Evolutionary conservation across 2,329 filamentous ascomycete genomes (phyloP).

Genomic region (Trichoderma oligosporum): DNA sequence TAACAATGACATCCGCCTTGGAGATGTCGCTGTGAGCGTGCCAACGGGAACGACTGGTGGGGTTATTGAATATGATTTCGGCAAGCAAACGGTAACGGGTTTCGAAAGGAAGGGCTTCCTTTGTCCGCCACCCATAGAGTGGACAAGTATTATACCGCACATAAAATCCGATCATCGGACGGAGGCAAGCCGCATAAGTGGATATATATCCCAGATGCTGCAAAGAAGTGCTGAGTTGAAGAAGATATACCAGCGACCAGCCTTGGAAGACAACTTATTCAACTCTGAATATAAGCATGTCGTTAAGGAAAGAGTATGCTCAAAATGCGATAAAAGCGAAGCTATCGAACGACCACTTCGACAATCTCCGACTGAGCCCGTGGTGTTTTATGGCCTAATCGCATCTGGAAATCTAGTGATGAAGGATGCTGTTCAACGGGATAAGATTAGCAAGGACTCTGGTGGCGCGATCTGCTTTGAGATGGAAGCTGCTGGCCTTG

Average conservation of each 20-base stretch:
- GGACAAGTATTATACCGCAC: no score
- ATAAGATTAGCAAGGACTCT: conserved; percentile 12
- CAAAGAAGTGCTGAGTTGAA: no score
- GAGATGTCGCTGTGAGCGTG: neutral
- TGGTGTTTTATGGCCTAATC: conserved; percentile 25
- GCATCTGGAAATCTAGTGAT: conserved; percentile 27
- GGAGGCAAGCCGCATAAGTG: no score
- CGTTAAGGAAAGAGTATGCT: no score
- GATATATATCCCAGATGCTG: no score
- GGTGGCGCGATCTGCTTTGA: conserved; percentile 24
- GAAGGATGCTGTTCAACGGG: conserved; percentile 19
- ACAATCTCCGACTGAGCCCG: neutral
- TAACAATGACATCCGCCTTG: neutral
- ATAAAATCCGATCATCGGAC: no score
- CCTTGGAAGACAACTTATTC: neutral
- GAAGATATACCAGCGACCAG: no score
- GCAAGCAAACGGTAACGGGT: neutral
- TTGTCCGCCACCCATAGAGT: no score
- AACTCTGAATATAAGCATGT: neutral
- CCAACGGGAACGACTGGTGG: neutral
- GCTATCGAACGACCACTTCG: neutral
- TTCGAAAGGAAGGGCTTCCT: neutral
- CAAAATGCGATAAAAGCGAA: neutral
- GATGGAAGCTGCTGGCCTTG: conserved; percentile 27
- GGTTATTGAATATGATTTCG: neutral